phyloP scores from a whole-genome alignment of 129 eudicot species.

The Flaveria ramosissima region DNA sequence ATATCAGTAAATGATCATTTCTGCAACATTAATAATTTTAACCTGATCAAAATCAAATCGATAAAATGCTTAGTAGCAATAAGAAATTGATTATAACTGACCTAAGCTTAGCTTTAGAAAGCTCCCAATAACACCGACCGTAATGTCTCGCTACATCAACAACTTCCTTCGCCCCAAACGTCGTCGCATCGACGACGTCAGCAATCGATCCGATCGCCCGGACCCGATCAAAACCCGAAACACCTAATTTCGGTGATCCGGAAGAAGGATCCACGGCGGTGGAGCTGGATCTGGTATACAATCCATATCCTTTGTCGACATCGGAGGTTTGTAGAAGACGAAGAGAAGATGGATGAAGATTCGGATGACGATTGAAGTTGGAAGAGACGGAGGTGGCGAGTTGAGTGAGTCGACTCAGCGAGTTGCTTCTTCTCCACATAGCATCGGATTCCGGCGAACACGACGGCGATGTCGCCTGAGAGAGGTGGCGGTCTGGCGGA shows the following conservation, averaged over 20 bases:
- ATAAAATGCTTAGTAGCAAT: not conserved
- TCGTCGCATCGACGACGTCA: conserved; percentile 36
- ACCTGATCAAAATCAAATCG: not conserved
- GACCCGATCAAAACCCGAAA: conserved; percentile 32
- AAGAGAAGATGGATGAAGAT: conserved; percentile 23
- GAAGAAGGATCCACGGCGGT: conserved; percentile 37
- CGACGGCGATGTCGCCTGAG: conserved; percentile 36
- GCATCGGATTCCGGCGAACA: conserved; percentile 21
- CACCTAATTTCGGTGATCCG: conserved; percentile 36
- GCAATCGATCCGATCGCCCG: conserved; percentile 37
- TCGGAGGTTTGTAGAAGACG: conserved; percentile 23
- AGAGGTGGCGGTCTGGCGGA: conserved; percentile 19
- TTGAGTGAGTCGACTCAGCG: conserved; percentile 36
- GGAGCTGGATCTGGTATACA: conserved; percentile 49
- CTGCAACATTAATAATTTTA: not conserved
- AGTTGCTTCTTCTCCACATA: conserved; percentile 42
- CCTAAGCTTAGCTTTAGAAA: conserved; percentile 91
- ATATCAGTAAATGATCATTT: not conserved
- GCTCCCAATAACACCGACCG: conserved; percentile 85
- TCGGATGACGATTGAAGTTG: conserved; percentile 20
- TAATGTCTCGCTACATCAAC: conserved; percentile 48
- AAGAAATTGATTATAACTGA: conserved; percentile 16
- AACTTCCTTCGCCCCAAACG: conserved; percentile 45
- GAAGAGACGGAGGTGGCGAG: conserved; percentile 34
- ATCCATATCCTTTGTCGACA: conserved; percentile 29